Evolutionary conservation across 768 basidiomycete species (phyloP).

Genomic region (Pilatotrama ljubarskyi): DNA sequence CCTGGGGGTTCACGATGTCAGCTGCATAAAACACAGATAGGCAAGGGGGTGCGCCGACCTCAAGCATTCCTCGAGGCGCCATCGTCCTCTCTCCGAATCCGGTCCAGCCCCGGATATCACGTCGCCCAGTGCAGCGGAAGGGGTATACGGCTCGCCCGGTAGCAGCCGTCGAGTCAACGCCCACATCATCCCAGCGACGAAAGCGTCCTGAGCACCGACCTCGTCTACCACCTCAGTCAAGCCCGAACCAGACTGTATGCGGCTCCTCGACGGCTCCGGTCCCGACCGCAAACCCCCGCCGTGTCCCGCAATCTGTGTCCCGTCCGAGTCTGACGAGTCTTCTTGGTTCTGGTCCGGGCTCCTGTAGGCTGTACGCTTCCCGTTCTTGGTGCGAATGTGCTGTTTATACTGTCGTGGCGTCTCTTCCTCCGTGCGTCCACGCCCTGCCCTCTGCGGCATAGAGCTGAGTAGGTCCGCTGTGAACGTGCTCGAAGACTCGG

Average conservation of each 20-base stretch:
- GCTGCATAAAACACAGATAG: background rate
- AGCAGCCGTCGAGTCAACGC: slow-evolving; percentile 69
- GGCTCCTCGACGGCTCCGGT: background rate
- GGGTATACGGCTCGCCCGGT: slow-evolving; percentile 79
- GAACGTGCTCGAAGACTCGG: slow-evolving; percentile 57
- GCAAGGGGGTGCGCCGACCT: slow-evolving; percentile 36
- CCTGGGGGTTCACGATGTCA: slow-evolving; percentile 36
- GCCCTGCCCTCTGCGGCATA: slow-evolving; percentile 1
- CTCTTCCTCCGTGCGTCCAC: background rate
- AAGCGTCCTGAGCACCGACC: slow-evolving; percentile 77
- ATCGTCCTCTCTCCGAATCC: slow-evolving; percentile 44
- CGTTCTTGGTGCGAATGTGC: slow-evolving; percentile 10
- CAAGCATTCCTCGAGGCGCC: slow-evolving; percentile 83
- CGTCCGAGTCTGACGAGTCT: slow-evolving; percentile 50
- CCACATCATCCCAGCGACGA: slow-evolving; percentile 87
- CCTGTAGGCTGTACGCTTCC: slow-evolving; percentile 11
- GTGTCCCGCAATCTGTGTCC: slow-evolving; percentile 52
- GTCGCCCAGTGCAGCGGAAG: slow-evolving; percentile 19
- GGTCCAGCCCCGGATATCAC: slow-evolving; percentile 28
- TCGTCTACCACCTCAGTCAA: slow-evolving; percentile 57
- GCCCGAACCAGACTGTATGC: background rate
- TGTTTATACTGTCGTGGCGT: slow-evolving; percentile 1
- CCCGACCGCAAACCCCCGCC: slow-evolving; percentile 3
- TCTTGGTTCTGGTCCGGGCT: slow-evolving; percentile 27
- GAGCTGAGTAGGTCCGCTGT: slow-evolving; percentile 37